Evolutionary conservation across 1,284 basidiomycete genomes (phyloP).

Genomic region (Phylloporus sp.): DNA sequence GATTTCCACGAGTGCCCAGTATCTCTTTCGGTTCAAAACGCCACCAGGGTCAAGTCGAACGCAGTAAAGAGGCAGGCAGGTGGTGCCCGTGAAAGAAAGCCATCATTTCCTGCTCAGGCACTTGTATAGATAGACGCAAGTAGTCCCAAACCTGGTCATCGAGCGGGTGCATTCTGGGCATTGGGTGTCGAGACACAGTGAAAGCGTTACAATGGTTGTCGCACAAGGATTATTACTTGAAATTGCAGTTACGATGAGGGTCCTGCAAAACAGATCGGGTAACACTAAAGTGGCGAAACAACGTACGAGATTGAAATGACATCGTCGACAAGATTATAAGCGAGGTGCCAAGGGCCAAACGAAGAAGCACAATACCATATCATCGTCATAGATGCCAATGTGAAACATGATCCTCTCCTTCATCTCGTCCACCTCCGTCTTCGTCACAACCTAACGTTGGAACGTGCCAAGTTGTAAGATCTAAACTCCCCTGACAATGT

Average conservation of each 20-base stretch:
- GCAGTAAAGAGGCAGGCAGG: conserved; percentile 71
- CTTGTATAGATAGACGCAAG: conserved; percentile 21
- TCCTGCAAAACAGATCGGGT: conserved; percentile 72
- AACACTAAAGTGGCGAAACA: too few species aligned
- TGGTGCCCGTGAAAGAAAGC: conserved; percentile 53
- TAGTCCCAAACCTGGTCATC: conserved; percentile 1
- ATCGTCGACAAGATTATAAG: conserved; percentile 71
- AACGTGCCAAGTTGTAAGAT: conserved; percentile 80
- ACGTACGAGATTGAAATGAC: conserved; percentile 77
- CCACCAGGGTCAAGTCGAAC: conserved; percentile 64
- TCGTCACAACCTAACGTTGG: conserved; percentile 74
- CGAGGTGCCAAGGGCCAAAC: background rate
- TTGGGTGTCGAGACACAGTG: conserved; percentile 18
- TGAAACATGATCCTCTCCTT: conserved; percentile 80
- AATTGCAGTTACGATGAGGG: too few species aligned
- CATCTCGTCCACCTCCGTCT: conserved; percentile 68
- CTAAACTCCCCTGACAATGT: conserved; percentile 84
- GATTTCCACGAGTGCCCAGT: conserved; percentile 17
- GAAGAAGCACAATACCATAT: conserved; percentile 67
- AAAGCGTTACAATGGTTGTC: background rate
- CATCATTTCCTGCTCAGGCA: conserved; percentile 35
- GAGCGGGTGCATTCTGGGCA: background rate
- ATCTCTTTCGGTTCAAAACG: conserved; percentile 32
- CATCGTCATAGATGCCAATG: conserved; percentile 85
- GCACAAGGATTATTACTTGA: background rate